Base-by-base conservation (phyloP, 257 asterid species). In the Solanum pinnatisectum region DNA sequence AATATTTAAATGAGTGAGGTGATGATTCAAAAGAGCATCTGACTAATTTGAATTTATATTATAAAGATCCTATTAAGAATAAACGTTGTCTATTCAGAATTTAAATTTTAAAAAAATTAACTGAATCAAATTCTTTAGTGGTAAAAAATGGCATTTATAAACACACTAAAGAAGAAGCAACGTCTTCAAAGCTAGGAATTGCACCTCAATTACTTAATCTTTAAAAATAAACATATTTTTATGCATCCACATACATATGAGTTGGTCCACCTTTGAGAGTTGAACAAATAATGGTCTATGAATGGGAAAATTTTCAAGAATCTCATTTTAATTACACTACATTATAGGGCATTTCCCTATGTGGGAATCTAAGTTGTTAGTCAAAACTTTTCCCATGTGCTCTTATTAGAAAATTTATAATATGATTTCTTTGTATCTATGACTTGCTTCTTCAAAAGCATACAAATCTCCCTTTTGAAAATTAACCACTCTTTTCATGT, bases 321-420 rank as follows among this genome's bases (percentile, higher is more conserved):
- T 36, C 10, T 74, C 49, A 73, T 73, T 39, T 36, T 44, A 84
- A 68, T 76, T 39, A 22, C 32, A 70, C 49, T 86, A 84, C 68
- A 81, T 86, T 88, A 86, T 92, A 72, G 90, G 88, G 90, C 89
- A 89, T 87, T 87, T 81, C 87, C 67, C 87, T 67, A 86, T 70
- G 42, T 88, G 72, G 90, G 88, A 89, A 89, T 91, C 81, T 71
- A 73, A 84, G 88, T 77, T 67, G 73, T 79, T 73, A 90, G 90
- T 90, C 92, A 92, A 93, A 83, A 88, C 81, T 46, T 60, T 89
- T 56, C 87, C 92, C 93, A 92, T 92, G 96, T 93, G 95, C 92
- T 36, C 79, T 73, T 59, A 85, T 65, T 91, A 89, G 39, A 89
- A 87, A 90, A 91, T 84, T 84, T 88, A 88, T 71, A 20, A 27